These are phyloP conservation scores for Anacardium occidentale DNA, from an alignment of 345 rosid species.

Conservation along the genomic window DNA sequence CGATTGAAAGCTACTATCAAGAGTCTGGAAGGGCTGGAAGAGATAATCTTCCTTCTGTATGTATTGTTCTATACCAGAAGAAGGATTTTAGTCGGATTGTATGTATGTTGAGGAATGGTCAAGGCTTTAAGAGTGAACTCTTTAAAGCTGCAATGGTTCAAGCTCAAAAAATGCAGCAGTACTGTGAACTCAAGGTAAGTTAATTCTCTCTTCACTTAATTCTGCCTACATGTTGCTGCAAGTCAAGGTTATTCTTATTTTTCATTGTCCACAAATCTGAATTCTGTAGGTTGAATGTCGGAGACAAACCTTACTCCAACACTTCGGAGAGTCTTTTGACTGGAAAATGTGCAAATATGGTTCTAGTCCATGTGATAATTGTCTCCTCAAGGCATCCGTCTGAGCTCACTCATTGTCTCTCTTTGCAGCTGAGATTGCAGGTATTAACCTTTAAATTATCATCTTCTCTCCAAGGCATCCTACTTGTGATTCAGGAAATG, in stretches of 20 bases:
- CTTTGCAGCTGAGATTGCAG: slow-evolving; percentile 7
- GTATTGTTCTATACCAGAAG: slow-evolving; percentile 79
- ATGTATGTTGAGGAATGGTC: slow-evolving; percentile 84
- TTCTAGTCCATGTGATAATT: slow-evolving; percentile 72
- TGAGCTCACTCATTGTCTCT: slow-evolving; percentile 20
- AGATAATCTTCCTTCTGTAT: slow-evolving; percentile 63
- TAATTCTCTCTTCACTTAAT: not conserved
- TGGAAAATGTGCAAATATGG: slow-evolving; percentile 57
- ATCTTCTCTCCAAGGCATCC: not conserved
- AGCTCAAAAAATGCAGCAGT: slow-evolving; percentile 84
- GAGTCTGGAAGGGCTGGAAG: slow-evolving; percentile 95
- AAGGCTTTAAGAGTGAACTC: slow-evolving; percentile 56
- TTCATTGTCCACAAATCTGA: slow-evolving; percentile 16
- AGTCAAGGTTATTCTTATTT: not conserved
- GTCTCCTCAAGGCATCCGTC: slow-evolving; percentile 50
- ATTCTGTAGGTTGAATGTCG: slow-evolving; percentile 61
- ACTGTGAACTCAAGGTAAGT: slow-evolving; percentile 84
- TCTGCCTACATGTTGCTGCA: not conserved
- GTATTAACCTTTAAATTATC: not conserved
- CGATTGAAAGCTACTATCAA: slow-evolving; percentile 91
- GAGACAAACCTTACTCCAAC: slow-evolving; percentile 68
- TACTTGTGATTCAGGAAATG: not conserved
- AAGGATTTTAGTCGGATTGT: slow-evolving; percentile 93
- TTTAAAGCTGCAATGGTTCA: slow-evolving; percentile 80
- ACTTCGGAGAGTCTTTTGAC: slow-evolving; percentile 81